Base-by-base conservation (phyloP, 768 basidiomycete genomes). In the Arthromyces matolae region DNA sequence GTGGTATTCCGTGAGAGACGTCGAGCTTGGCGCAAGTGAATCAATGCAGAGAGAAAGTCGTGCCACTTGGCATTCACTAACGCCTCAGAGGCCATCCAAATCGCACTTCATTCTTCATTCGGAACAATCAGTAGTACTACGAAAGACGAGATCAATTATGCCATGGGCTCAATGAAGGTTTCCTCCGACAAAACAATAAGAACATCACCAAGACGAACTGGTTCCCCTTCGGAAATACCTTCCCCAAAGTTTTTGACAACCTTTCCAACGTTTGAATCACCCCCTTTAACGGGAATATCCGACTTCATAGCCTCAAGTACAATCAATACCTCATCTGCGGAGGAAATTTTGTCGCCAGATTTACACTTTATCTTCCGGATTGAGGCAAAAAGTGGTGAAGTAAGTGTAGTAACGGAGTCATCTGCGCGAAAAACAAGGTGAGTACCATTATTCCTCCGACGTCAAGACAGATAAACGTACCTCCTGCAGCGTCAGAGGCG, bases 261-360 rank as follows among this genome's bases (percentile, higher is more conserved):
- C 41, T 62, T 76, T 2, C 79, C 79, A 1, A 79, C 57, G 42
- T 72, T 71, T 8, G 63, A 65, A 14, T 73, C 69, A 0, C 76
- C 72, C 0, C 77, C 75, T 41, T 60, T 60, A 13, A 84, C 57
- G 12, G 71, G 66, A 35, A 84, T 74, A 55, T 81, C 80, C 0
- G 77, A 81, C 63, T 86, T 84, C 83, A 84, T 84, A 1, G 83
- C 79, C 60, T 83, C 80, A 10, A 84, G 68, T 16, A 80, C 68
- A 25, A 79, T 39, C 29, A 83, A 55, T 3, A 76, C 67, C 4
- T 75, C 65, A 10, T 74, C 70, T 2, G 66, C 64, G 0, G 73
- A 64, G 3, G 59, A 39, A 34, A 83, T 68, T 0, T 60, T 52
- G 43, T 79, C 71, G 10, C 76, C 77, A 4, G 68, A 59, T 0